Conservation (phyloP, 352 stramenopile species). For the Phytophthora rubi region DNA sequence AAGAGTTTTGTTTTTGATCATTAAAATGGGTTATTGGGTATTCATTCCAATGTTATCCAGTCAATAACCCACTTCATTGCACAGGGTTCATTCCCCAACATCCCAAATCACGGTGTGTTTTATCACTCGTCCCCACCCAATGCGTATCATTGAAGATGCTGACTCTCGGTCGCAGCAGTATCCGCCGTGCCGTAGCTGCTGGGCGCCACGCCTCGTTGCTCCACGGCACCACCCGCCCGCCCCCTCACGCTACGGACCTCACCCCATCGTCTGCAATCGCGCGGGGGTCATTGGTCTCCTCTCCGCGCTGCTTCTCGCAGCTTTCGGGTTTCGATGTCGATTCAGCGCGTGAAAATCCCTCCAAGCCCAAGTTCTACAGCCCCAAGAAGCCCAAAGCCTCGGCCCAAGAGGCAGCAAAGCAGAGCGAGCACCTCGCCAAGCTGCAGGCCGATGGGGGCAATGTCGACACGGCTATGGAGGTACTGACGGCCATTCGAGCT, state of each 20-base stretch:
- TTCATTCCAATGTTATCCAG: too few relatives aligned
- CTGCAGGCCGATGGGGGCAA: constrained; percentile 2
- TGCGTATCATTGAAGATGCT: constrained; percentile 14
- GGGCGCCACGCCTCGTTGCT: not conserved
- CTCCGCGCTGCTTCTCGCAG: constrained; percentile 14
- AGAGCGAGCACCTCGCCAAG: not conserved
- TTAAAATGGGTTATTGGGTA: too few relatives aligned
- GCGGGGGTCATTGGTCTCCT: not conserved
- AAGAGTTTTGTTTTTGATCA: too few relatives aligned
- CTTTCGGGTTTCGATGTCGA: not conserved
- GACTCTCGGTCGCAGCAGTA: not conserved
- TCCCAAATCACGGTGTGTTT: too few relatives aligned
- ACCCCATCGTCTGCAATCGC: not conserved
- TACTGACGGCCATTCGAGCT: constrained; percentile 43
- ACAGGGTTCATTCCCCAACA: too few relatives aligned
- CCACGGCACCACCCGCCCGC: not conserved
- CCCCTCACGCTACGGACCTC: not conserved
- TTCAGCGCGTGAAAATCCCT: not conserved
- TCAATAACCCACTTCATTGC: too few relatives aligned
- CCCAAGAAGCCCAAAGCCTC: not conserved
- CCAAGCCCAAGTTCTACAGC: not conserved
- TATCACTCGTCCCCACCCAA: too few relatives aligned
- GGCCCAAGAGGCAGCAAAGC: not conserved
- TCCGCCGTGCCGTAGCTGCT: not conserved
- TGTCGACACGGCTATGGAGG: constrained; percentile 41